These are phyloP conservation scores for Avena insularis DNA, from an alignment of 176 grass and related monocot species.

Conservation along the genomic window DNA sequence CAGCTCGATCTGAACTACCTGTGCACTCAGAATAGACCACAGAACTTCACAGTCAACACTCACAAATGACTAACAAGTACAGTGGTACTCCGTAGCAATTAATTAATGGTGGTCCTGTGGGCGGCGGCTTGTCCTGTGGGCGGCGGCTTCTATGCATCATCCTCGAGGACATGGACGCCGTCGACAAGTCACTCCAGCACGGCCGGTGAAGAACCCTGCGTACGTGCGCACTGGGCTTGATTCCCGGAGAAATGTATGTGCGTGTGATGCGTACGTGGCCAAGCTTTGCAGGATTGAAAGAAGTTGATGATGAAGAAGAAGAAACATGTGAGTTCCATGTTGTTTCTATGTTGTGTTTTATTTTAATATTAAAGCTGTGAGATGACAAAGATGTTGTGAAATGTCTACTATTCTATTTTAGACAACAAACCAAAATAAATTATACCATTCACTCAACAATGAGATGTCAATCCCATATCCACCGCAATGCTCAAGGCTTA, in stretches of 20 bases:
- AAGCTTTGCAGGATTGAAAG: conserved; percentile 75
- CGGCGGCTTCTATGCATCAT: conserved; percentile 28
- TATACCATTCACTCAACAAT: not conserved
- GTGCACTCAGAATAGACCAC: not conserved
- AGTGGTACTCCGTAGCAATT: not conserved
- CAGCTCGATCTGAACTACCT: not conserved
- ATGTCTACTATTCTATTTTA: not conserved
- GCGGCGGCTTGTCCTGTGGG: not conserved
- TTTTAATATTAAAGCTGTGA: not conserved
- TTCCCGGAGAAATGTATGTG: not conserved
- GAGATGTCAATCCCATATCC: not conserved
- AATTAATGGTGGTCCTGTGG: not conserved
- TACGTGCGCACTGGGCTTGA: not conserved
- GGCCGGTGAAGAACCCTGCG: conserved; percentile 54
- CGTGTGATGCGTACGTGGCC: not conserved
- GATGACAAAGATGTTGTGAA: not conserved
- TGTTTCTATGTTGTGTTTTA: no score
- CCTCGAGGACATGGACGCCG: conserved; percentile 96
- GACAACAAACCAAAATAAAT: not conserved
- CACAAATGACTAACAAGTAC: not conserved
- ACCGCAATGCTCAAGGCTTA: not conserved
- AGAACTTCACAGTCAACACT: not conserved
- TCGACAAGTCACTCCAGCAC: conserved; percentile 91
- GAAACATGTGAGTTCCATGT: conserved; percentile 65
- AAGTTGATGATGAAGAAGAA: conserved; percentile 54